Conservation (phyloP, 1,139 yeast genomes). For the Hemisphaericaspora subhashii region DNA sequence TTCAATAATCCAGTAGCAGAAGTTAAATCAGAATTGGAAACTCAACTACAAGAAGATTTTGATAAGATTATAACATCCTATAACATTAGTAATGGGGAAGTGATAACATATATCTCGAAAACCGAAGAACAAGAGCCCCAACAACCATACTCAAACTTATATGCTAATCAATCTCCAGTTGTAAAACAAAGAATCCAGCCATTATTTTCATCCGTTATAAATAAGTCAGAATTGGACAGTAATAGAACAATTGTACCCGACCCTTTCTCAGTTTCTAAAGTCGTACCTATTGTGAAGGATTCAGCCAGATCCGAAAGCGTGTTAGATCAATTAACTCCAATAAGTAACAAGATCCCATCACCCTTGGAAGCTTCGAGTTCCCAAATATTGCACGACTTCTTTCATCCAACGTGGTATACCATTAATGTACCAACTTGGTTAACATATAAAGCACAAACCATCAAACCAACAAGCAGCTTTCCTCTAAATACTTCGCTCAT, state of each 20-base stretch:
- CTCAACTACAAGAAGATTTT: constrained; percentile 53
- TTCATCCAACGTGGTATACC: constrained; percentile 87
- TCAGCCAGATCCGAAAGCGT: constrained; percentile 31
- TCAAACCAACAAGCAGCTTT: constrained; percentile 27
- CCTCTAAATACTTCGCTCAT: constrained; percentile 16
- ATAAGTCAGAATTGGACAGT: constrained; percentile 66
- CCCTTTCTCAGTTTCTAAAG: constrained; percentile 56
- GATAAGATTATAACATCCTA: constrained; percentile 63
- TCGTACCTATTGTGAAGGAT: constrained; percentile 51
- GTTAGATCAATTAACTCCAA: constrained; percentile 53
- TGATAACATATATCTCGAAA: constrained; percentile 40
- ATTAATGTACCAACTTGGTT: constrained; percentile 84
- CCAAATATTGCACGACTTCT: constrained; percentile 66
- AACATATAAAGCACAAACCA: constrained; percentile 42
- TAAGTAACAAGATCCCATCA: constrained; percentile 52
- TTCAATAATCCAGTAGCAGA: constrained; percentile 11
- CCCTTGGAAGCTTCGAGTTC: constrained; percentile 63
- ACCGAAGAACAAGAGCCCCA: constrained; percentile 29
- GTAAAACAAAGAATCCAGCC: constrained; percentile 48
- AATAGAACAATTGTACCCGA: constrained; percentile 62
- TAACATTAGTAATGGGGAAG: constrained; percentile 63
- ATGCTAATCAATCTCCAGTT: constrained; percentile 24
- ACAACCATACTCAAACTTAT: constrained; percentile 20
- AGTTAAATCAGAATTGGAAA: constrained; percentile 29
- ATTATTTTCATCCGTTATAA: constrained; percentile 64